These are phyloP conservation scores for Phialophora tarda DNA, from an alignment of 2,329 filamentous ascomycete species.

Conservation along the genomic window DNA sequence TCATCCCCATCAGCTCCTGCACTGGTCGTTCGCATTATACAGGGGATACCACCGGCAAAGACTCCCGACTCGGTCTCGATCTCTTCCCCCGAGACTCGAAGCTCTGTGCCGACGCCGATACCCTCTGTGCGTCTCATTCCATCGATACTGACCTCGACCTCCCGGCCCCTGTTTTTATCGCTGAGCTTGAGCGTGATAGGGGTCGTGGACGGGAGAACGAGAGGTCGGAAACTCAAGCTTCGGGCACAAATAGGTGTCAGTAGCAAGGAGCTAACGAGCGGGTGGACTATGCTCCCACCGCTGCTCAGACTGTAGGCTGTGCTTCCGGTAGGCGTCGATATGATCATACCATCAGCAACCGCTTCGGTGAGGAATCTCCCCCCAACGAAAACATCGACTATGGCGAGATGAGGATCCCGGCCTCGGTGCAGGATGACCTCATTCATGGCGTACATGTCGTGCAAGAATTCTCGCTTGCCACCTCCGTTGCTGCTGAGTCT, in stretches of 20 bases:
- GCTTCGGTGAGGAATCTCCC: slow-evolving; percentile 90
- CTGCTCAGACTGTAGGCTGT: slow-evolving; percentile 95
- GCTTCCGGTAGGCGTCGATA: slow-evolving; percentile 91
- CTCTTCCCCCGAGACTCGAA: slow-evolving; percentile 84
- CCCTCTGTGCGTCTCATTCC: slow-evolving; percentile 70
- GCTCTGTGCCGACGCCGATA: slow-evolving; percentile 77
- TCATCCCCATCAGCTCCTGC: slow-evolving; percentile 69
- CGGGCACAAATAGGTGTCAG: slow-evolving; percentile 94
- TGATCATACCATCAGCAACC: slow-evolving; percentile 91
- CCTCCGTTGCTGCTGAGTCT: slow-evolving; percentile 45
- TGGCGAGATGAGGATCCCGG: slow-evolving; percentile 83
- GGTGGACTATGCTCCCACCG: slow-evolving; percentile 92
- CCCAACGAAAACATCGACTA: slow-evolving; percentile 90
- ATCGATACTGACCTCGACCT: slow-evolving; percentile 80
- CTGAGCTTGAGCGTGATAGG: slow-evolving; percentile 82
- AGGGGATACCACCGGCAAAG: slow-evolving; percentile 83
- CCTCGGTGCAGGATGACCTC: slow-evolving; percentile 94
- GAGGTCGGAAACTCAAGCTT: slow-evolving; percentile 86
- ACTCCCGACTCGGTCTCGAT: slow-evolving; percentile 57
- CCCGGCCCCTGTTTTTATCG: slow-evolving; percentile 75
- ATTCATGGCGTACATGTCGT: slow-evolving; percentile 77
- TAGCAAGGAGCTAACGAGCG: slow-evolving; percentile 83
- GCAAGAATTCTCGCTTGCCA: slow-evolving; percentile 37
- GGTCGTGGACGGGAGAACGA: slow-evolving; percentile 86
- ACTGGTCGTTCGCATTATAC: slow-evolving; percentile 73